These are phyloP conservation scores for Populus deltoides DNA, from an alignment of 345 rosid genomes.

Conservation along the genomic window DNA sequence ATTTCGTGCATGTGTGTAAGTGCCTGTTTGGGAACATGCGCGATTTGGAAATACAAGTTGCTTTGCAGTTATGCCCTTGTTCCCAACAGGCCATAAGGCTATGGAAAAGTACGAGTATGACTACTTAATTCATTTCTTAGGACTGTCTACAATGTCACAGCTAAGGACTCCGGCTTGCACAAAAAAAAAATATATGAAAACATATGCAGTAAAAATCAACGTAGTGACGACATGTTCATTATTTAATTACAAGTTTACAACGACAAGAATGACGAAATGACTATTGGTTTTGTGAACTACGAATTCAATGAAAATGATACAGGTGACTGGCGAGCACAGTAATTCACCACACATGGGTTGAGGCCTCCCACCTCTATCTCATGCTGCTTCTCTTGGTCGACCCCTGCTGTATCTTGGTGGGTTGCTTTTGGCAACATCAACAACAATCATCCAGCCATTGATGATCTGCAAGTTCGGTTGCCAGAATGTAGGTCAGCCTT, in stretches of 20 bases:
- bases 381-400: slow-evolving; percentile 20
- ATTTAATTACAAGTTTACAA: no score
- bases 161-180: neutral
- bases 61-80: no score
- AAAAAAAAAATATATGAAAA: neutral
- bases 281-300: neutral
- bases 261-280: neutral
- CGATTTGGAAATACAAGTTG: no score
- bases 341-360: neutral
- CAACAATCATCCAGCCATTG: slow-evolving; percentile 98
- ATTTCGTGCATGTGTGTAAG: no score
- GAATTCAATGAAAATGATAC: neutral
- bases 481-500: slow-evolving; percentile 8
- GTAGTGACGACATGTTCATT: neutral
- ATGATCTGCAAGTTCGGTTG: slow-evolving; percentile 62
- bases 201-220: neutral
- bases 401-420: slow-evolving; percentile 45
- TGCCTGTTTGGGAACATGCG: neutral
- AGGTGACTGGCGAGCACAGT: neutral
- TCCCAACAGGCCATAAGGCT: no score
- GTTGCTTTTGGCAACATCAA: slow-evolving; percentile 75
- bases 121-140: neutral
- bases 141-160: neutral
- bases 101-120: neutral
- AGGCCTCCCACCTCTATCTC: neutral